These are phyloP conservation scores for Helicostylum pulchrum DNA, from an alignment of 192 early-diverging fungal genomes.

Conservation along the genomic window DNA sequence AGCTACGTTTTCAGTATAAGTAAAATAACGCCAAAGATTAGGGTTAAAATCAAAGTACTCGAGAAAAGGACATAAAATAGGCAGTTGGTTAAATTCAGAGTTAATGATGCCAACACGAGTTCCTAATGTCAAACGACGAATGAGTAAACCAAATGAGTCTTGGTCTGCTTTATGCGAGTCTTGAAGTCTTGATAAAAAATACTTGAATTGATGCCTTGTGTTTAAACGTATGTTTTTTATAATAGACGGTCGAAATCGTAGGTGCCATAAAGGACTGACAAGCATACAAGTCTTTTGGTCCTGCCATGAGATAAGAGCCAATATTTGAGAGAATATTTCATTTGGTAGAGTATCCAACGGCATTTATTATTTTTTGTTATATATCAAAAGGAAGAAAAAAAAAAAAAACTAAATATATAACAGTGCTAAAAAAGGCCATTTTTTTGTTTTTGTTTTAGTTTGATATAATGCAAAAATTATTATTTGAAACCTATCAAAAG, in stretches of 20 bases:
- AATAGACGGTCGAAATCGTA: background rate
- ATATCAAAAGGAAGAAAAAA: background rate
- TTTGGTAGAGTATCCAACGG: slow-evolving; percentile 1
- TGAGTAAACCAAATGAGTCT: background rate
- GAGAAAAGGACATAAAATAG: background rate
- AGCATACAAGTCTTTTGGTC: slow-evolving; percentile 8
- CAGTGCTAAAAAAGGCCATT: too few species aligned
- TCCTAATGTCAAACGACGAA: background rate
- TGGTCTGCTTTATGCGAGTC: too few species aligned
- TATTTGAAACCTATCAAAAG: too few species aligned
- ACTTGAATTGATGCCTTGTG: background rate
- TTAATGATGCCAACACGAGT: background rate
- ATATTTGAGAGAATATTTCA: slow-evolving; percentile 11
- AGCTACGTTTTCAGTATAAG: background rate
- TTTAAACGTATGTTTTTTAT: background rate
- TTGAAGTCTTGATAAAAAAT: background rate
- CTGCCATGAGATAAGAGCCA: background rate
- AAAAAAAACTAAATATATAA: background rate
- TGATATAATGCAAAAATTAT: background rate
- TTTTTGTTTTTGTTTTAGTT: slow-evolving; percentile 2
- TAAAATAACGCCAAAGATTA: slow-evolving; percentile 4
- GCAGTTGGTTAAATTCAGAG: slow-evolving; percentile 6
- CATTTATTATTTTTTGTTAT: slow-evolving; percentile 4
- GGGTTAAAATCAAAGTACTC: slow-evolving; percentile 9
- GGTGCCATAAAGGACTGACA: background rate